These are phyloP conservation scores for Gremmenia infestans DNA, from an alignment of 2,329 filamentous ascomycete species.

Conservation along the genomic window DNA sequence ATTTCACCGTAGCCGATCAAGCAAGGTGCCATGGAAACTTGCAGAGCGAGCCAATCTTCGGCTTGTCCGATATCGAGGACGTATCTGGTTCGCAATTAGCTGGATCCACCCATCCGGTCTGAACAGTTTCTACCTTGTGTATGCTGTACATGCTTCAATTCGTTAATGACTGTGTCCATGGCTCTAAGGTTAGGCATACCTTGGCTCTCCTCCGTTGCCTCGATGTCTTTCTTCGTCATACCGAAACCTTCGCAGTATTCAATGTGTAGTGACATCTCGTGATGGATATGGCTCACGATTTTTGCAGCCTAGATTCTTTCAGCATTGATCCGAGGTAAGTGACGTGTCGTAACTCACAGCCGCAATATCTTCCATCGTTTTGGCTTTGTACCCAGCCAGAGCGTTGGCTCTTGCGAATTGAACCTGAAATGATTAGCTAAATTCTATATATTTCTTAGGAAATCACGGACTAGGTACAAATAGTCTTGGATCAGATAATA, in stretches of 20 bases:
- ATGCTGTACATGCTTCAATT: constrained; percentile 64
- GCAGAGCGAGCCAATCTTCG: constrained; percentile 82
- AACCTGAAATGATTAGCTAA: constrained; percentile 43
- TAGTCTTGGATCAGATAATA: constrained; percentile 91
- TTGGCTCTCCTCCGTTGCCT: constrained; percentile 67
- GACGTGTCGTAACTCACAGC: constrained; percentile 45
- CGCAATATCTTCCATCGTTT: constrained; percentile 65
- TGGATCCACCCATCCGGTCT: neutral
- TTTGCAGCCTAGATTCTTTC: constrained; percentile 48
- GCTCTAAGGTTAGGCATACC: constrained; percentile 39
- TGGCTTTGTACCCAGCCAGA: constrained; percentile 79
- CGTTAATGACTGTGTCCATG: constrained; percentile 8
- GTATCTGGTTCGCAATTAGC: constrained; percentile 47
- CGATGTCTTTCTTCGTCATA: constrained; percentile 67
- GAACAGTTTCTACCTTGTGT: constrained; percentile 46
- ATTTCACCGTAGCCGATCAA: constrained; percentile 84
- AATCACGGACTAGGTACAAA: constrained; percentile 64
- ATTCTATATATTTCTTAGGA: neutral
- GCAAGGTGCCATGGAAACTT: constrained; percentile 80
- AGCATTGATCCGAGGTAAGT: neutral
- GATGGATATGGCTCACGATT: constrained; percentile 71
- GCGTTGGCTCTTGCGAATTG: constrained; percentile 87
- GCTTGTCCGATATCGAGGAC: constrained; percentile 84
- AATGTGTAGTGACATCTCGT: constrained; percentile 77
- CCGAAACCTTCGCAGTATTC: constrained; percentile 79